Evolutionary conservation across 2,329 filamentous ascomycete genomes (phyloP).

Genomic region (Hypoxylon sp.): DNA sequence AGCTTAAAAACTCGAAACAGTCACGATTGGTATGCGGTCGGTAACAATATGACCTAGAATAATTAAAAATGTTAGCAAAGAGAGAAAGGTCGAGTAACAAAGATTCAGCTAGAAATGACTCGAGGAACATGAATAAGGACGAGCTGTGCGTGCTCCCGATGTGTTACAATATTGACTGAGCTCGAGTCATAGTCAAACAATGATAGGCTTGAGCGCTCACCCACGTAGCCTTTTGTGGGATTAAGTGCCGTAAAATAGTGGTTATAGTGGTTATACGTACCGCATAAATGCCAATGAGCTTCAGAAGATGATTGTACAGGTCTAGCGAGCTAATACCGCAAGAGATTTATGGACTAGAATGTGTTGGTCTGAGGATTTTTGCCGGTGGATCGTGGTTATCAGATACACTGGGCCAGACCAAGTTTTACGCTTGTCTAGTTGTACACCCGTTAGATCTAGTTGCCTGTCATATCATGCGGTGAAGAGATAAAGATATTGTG

Average conservation of each 20-base stretch:
- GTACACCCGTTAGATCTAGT: slow-evolving; percentile 40
- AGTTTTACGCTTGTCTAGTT: slow-evolving; percentile 39
- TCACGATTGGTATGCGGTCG: slow-evolving; percentile 42
- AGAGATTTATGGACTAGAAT: slow-evolving; percentile 20
- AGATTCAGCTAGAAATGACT: slow-evolving; percentile 7
- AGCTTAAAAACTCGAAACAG: slow-evolving; percentile 46
- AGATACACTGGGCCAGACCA: slow-evolving; percentile 36
- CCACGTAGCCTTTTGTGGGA: slow-evolving; percentile 20
- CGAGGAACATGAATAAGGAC: not conserved
- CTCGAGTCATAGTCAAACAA: slow-evolving; percentile 8
- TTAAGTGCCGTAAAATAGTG: slow-evolving; percentile 16
- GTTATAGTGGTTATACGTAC: slow-evolving; percentile 41
- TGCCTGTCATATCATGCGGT: slow-evolving; percentile 43
- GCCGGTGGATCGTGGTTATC: slow-evolving; percentile 34
- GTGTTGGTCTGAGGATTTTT: slow-evolving; percentile 23
- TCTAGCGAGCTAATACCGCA: slow-evolving; percentile 22
- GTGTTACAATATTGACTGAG: slow-evolving; percentile 8
- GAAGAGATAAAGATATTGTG: slow-evolving; percentile 39
- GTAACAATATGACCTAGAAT: slow-evolving; percentile 43
- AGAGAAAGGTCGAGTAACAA: slow-evolving; percentile 5
- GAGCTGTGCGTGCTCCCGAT: not conserved
- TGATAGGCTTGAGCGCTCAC: slow-evolving; percentile 17
- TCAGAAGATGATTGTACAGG: slow-evolving; percentile 14
- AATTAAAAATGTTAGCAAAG: slow-evolving; percentile 23
- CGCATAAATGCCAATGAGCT: slow-evolving; percentile 49